Evolutionary conservation across 176 grass and related monocot species (phyloP), one percentile per base, ranked within the genome.

Genomic region (Aegilops speltoides): DNA sequence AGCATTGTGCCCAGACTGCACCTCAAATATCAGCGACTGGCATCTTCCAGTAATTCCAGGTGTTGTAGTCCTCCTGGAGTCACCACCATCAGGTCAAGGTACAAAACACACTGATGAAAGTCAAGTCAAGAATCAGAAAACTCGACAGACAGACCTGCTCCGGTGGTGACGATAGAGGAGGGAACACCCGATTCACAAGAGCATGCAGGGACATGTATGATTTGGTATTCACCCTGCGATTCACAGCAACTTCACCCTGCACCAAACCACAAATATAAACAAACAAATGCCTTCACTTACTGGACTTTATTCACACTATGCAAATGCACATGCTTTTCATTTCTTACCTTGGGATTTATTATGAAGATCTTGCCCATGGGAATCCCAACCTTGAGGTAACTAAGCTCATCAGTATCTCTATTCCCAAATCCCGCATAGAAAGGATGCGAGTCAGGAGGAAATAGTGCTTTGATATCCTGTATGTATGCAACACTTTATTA

Each of bases 351-450:
- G 64, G 96, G 93, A 74, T 98, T 98, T 80, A 98, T 98, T 88
- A 95, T 95, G 85, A 98, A 98, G 79, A 98, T 98, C 77, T 95
- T 98, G 28, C 96, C 96, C 33, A 95, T 88, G 63, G 96, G 96
- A 92, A 98, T 89, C 54, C 96, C 96, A 73, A 98, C 96, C 76
- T 94, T 95, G 54, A 95, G 93, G 84, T 98, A 98, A 64, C 96
- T 95, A 83, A 98, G 41, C 86, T 95, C 96, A 80, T 98, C 91
- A 56, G 96, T 98, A 77, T 95, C 91, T 92, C 96, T 90, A 57
- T 95, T 98, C 92, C 93, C 96, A 40, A 95, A 98, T 87, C 96
- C 96, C 64, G 96, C 96, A 88, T 98, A 98, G 85, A 95, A 98
- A 82, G 96, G 96, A 87, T 98, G 92, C 32, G 88, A 83, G 87